Evolutionary conservation across 2,329 filamentous ascomycete species (phyloP), one percentile per base, ranked within the genome.

Genomic region (Hymenoscyphus linearis): DNA sequence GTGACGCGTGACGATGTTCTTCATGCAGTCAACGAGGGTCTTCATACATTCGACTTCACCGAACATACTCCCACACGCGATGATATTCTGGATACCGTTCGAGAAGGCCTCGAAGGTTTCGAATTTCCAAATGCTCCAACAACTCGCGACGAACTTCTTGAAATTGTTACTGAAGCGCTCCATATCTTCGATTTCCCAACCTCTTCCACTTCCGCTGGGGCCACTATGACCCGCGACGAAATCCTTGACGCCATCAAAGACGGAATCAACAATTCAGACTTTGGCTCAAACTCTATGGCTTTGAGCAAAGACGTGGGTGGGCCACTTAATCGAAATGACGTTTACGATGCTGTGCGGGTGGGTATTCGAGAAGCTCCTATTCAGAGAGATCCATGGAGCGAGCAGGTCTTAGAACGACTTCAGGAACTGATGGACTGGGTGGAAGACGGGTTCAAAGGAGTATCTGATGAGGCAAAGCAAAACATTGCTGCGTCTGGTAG

Each of bases 221-320:
- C 92, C 56, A 89, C 91, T 18, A 71, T 86, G 25, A 82, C 80
- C 0, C 83, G 87, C 55, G 90, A 96, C 55, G 91, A 96, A 67
- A 85, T 96, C 14, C 81, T 95, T 4, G 83, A 86, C 37, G 89
- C 89, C 2, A 89, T 96, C 18, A 85, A 89, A 26, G 90, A 96
- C 73, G 93, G 89, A 63, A 78, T 96, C 4, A 89, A 95, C 65
- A 89, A 90, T 65, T 88, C 93, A 65, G 89, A 91, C 69, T 88
- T 89, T 65, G 86, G 86, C 58, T 69, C 54, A 52, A 71, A 50
- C 52, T 69, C 36, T 22, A 60, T 61, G 27, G 52, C 61, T 36
- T 26, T 64, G 13, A 62, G 55, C 52, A 2, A 90, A 95, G 71
- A 91, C 93, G 34, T 70, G 31, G 62, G 47, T 13, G 52, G 60